Evolutionary conservation across 495 filamentous ascomycete species (phyloP), one percentile per base, ranked within the genome.

Genomic region (Hyaloscypha finlandica): DNA sequence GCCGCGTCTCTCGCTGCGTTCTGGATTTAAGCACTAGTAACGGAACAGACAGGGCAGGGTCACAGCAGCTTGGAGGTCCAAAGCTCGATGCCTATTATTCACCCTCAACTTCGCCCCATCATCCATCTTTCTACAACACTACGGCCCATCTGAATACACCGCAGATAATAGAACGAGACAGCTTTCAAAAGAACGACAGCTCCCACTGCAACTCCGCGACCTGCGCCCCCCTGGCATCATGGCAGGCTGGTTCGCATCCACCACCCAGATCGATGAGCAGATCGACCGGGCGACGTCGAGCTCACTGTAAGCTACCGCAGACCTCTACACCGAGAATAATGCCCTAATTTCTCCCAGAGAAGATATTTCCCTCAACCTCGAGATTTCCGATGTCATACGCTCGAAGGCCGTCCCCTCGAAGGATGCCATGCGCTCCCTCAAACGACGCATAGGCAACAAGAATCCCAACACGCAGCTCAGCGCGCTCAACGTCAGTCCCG

Each of bases 351-450:
- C 45, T 39, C 25, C n/a, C 73, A 97, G 93, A 68, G 94, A 97
- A 80, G 94, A 99, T 76, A 97, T 99, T 74, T 88, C 96, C 22
- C 86, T 97, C 66, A 97, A 97, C 75, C 85, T 99, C 71, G 95
- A 99, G 76, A 97, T 99, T 70, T 97, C 94, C 68, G 95, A 99
- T 77, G 83, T 94, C 70, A 96, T 99, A 71, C 88, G 95, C 71
- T 97, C 93, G 63, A 98, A 98, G 78, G 95, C 93, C 25, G 94
- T 99, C 11, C 92, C 93, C 71, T 93, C 95, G 45, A 97, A 94
- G 76, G 95, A 97, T 76, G 95, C 95, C 55, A 98, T 98, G 95
- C 90, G 91, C 74, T 94, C 91, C 31, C 84, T 99, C 75, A 97
- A 97, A 76, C 88, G 89, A 71, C 89, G 95, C 71, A 91, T 99